Conservation (phyloP, 2,329 filamentous ascomycete genomes). For the Plectosphaerella cucumerina region DNA sequence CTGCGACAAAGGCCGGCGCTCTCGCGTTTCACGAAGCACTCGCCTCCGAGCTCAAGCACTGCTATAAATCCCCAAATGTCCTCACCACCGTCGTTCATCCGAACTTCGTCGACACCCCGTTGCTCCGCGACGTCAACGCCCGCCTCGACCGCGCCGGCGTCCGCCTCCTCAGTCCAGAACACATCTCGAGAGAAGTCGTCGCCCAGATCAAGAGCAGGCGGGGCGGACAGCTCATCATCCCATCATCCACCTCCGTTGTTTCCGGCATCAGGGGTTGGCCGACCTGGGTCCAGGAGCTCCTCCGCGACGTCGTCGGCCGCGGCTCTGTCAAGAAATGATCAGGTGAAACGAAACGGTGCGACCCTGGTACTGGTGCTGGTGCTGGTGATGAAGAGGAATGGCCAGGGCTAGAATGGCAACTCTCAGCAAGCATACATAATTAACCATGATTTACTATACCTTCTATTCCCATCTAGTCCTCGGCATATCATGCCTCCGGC, state of each 20-base stretch:
- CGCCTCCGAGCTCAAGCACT: constrained; percentile 28
- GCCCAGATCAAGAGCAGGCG: constrained; percentile 43
- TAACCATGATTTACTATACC: too few species aligned
- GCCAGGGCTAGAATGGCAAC: too few species aligned
- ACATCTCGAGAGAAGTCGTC: constrained; percentile 43
- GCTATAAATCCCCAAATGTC: constrained; percentile 29
- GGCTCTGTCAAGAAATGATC: background rate
- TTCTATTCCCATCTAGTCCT: too few species aligned
- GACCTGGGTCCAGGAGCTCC: constrained; percentile 26
- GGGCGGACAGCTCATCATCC: constrained; percentile 44
- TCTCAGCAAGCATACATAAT: too few species aligned
- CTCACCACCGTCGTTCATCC: constrained; percentile 27
- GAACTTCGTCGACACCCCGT: constrained; percentile 20
- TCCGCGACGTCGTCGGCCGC: constrained; percentile 23
- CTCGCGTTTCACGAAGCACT: constrained; percentile 48
- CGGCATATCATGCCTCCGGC: too few species aligned
- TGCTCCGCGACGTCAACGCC: constrained; percentile 26
- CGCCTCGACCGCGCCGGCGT: constrained; percentile 20
- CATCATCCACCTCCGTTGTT: constrained; percentile 19
- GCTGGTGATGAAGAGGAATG: too few species aligned
- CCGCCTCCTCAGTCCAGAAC: constrained; percentile 29
- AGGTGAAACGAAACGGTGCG: too few species aligned
- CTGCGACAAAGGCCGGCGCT: constrained; percentile 45
- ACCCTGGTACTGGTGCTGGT: too few species aligned
- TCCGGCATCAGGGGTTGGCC: constrained; percentile 36